Evolutionary conservation across 805 yeast species (phyloP), one percentile per base, ranked within the genome.

Genomic region (Pichia eremophila): DNA sequence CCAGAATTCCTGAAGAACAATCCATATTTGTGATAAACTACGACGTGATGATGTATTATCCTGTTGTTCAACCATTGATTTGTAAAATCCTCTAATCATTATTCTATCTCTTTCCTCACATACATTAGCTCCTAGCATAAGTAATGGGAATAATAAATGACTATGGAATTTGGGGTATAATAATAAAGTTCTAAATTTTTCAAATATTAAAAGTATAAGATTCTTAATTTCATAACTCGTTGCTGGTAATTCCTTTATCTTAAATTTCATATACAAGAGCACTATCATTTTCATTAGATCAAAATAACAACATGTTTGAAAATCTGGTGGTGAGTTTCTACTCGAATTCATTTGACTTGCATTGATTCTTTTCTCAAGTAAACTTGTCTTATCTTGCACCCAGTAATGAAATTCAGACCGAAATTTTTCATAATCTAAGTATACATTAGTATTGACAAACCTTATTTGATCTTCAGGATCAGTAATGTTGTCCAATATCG

Each of bases 51-150:
- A 15, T 7, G 17, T 2, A 14, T 15, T 9, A 34, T 12, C 12
- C 10, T 12, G 9, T 9, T 34, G 8, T 10, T 12, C 4, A 14
- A 6, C 15, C 36, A 34, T 34, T 15, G 8, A 10, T 14, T 15
- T 34, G 8, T 57, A 59, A 17, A 59, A 44, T n/a, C 43, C 47
- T 31, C 53, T 48, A 17, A 57, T 47, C 45, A 53, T 54, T 10
- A 54, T 17, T n/a, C 58, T 51, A 46, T 59, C 63, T n/a, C 60
- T 46, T 14, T 46, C 29, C 41, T 59, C 63, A 27, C 55, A 57
- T 18, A 60, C 61, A 5, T 57, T 56, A 2, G 61, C 62, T 3
- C 62, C 63, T 3, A 54, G 50, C 6, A 59, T 53, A 4, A 59
- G 43, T 14, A 59, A 44, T 4, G 63, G 55, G 40, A 59, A 58